Evolutionary conservation across 73 alveolate species (phyloP), one percentile per base, ranked within the genome.

Genomic region (Uronychia binucleata): DNA sequence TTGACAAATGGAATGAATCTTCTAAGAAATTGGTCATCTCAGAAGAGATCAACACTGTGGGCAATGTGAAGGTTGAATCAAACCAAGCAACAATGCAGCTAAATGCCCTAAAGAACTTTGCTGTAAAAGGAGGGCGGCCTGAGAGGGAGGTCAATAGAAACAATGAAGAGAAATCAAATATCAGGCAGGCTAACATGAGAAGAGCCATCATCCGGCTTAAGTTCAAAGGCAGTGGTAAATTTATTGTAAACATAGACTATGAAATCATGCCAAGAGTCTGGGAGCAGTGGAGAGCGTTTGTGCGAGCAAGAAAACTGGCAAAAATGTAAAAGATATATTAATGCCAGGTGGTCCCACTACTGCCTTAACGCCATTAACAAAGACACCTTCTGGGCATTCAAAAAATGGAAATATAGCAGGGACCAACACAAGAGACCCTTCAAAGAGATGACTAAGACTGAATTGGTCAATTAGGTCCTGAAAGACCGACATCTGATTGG

Each of bases 261-360:
- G 28, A 46, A 19, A 86, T 86, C 1, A 86, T 86, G 79, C 92
- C 92, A 28, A 86, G 59, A 80, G 92, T 86, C 25, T 57, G 78
- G 79, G 78, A 86, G 27, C 74, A 86, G 67, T 86, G 92, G 92
- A 86, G 78, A 30, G 26, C 82, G 26, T 86, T 86, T 86, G 74
- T 86, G 28, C 11, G 58, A 59, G 67, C 30, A 59, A 77, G 92
- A 27, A 77, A 78, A 28, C 30, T 77, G 34, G 74, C 59, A 83
- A 86, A 33, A 33, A 0, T 78, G 57, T 46, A 46, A 46, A 46
- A 46, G 67, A 46, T 19, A 11, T 19, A 19, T 46, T 46, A 11
- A 46, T 46, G 67, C 67, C 19, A 46, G 67, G 5, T 78, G 87
- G 87, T 0, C 92, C 0, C 28, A 77, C 26, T 86, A 30, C 32